Evolutionary conservation across 305 asterid species (phyloP), one percentile per base, ranked within the genome.

Genomic region (Fraxinus angustifolia): DNA sequence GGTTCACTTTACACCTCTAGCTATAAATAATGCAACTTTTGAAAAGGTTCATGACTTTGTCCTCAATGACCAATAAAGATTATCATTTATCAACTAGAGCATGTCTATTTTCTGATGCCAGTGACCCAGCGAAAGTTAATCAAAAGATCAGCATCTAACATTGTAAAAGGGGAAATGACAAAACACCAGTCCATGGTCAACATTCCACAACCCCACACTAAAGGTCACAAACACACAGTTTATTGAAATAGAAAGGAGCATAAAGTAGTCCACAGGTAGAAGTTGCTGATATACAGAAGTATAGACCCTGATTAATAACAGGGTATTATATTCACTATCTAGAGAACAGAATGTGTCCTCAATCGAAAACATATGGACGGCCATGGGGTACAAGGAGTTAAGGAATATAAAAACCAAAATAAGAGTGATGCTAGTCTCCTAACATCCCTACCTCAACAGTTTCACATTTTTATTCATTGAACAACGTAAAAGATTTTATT

Each of bases 301-400:
- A 50, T 50, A 50, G 62, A 50, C 21, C 67, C 28, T 3, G 67
- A 56, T 56, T n/a, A 19, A 31, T 28, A 31, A 56, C 53, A 53
- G 40, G 53, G 75, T 70, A 72, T 38, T 34, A 8, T 23, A 23
- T 79, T 58, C 23, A 68, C 65, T 26, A 75, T 38, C 53, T 14
- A 34, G 65, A 28, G 50, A 42, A 67, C 71, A 56, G 17, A 35
- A 31, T 76, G 60, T 72, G 79, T 16, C 78, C 81, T 79, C 76
- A 33, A 2, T 58, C 60, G 11, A 40, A 6, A 73, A 19, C 26
- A 56, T 53, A n/a, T 6, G 67, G 67, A 56, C 0, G 3, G 67
- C 67, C 28, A 56, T 17, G 30, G 12, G 30, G 28, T 56, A 56
- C 19, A 19, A 56, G 67, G 67, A 56, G 28, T 56, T 56, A 2